Percentiles rank a stretch among this genome's conserved stretches.
Evolutionary conservation across 148 eudicot genomes (phyloP).

Genomic region (Silene latifolia): DNA sequence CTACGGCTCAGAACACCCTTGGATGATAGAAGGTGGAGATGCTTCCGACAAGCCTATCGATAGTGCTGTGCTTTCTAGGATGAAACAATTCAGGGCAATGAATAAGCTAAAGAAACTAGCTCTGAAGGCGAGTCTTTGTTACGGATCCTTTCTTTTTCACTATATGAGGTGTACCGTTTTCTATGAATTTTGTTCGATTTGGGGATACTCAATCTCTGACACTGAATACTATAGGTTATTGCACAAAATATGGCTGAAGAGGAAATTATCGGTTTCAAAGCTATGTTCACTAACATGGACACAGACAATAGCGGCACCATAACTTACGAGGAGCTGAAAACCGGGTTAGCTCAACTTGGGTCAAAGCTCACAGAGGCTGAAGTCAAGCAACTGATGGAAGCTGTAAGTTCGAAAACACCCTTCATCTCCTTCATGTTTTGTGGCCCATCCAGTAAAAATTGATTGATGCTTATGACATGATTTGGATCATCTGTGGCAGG

Average conservation of each 20-base stretch:
- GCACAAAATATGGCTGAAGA: constrained; percentile 80
- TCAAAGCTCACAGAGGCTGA: constrained; percentile 80
- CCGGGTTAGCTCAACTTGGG: constrained; percentile 83
- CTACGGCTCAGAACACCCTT: constrained; percentile 71
- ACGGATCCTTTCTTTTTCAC: neutral
- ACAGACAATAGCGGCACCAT: constrained; percentile 86
- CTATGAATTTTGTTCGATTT: neutral
- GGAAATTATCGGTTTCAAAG: constrained; percentile 83
- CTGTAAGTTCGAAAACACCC: constrained; percentile 48
- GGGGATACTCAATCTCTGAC: constrained; percentile 2
- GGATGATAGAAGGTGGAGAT: constrained; percentile 80
- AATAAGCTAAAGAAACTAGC: constrained; percentile 96
- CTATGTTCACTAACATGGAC: constrained; percentile 85
- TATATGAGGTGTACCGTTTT: neutral
- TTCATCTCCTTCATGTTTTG: neutral
- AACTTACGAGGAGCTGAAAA: constrained; percentile 82
- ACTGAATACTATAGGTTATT: constrained; percentile 52
- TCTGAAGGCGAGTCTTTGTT: constrained; percentile 51
- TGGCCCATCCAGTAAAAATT: neutral
- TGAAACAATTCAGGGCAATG: constrained; percentile 98
- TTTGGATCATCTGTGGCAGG: constrained; percentile 14
- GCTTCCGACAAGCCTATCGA: constrained; percentile 97
- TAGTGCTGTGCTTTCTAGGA: constrained; percentile 89
- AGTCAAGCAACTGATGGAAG: constrained; percentile 92
- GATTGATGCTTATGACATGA: constrained; percentile 11